A percentile compares a stretch with the other conserved stretches of the same genome.
phyloP scores from a whole-genome alignment of 495 filamentous ascomycete genomes.

The Aspergillus cavernicola region DNA sequence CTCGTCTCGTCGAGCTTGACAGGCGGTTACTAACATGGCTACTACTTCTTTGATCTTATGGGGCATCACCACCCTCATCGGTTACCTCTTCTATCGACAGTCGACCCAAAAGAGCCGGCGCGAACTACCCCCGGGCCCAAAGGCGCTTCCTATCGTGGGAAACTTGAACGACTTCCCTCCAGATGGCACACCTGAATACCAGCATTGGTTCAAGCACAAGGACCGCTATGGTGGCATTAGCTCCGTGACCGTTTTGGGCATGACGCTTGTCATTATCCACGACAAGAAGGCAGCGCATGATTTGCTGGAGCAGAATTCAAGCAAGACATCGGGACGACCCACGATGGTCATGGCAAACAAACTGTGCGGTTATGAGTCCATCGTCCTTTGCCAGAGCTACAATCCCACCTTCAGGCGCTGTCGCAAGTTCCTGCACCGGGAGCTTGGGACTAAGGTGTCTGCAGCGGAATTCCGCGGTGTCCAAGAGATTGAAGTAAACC shows the following conservation, averaged over 20 bases:
- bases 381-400: conserved; percentile 23
- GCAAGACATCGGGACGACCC: conserved; percentile 36
- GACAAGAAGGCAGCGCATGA: conserved; percentile 39
- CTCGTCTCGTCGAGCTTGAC: no score
- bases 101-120: no score
- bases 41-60: no score
- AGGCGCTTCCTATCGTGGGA: not conserved
- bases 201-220: conserved; percentile 6
- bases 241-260: conserved; percentile 45
- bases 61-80: no score
- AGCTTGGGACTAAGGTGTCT: conserved; percentile 21
- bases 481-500: conserved; percentile 38
- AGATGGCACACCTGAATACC: not conserved
- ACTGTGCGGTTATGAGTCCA: not conserved
- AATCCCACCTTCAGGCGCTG: conserved; percentile 32
- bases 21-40: no score
- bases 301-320: conserved; percentile 44
- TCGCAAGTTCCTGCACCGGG: conserved; percentile 34
- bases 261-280: conserved; percentile 46
- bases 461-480: conserved; percentile 31
- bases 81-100: no score
- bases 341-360: not conserved
- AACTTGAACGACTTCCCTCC: not conserved
- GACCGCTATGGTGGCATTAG: conserved; percentile 33
- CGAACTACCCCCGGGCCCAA: not conserved